Base-by-base conservation (phyloP, 192 early-diverging fungal genomes). In the Umbelopsis sp. region DNA sequence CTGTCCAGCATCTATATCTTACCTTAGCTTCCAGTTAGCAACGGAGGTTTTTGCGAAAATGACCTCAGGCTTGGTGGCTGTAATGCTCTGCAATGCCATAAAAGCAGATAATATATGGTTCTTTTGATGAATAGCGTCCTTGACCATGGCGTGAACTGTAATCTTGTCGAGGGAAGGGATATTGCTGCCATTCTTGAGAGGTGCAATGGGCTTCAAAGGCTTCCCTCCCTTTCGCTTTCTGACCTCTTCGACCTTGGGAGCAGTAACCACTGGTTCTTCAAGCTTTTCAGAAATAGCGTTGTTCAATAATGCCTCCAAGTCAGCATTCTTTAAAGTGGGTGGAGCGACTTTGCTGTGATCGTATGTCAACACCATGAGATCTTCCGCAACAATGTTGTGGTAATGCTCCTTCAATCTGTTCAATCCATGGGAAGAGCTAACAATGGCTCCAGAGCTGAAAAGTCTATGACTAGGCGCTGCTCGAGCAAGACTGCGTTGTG, bases 81-180 rank as follows among this genome's bases (percentile, higher is more conserved):
- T 93, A 38, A 99, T 92, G 45, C 87, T 81, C 78, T 97, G 94
- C 44, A 99, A 84, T 0, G 93, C 91, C 91, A 97, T 95, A 59
- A 99, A 81, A 10, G 94, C 96, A 54, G 91, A 89, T 50, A 99
- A 82, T 29, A 99, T 82, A 71, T 90, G 86, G 75, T 91, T 91
- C 88, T 97, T 97, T 87, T 93, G 96, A 22, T 86, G 74, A 43
- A 95, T 85, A 9, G 95, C 94, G 52, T 92, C 90, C 72, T 94
- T 91, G 70, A 91, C 86, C 87, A 94, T 95, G 50, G 95, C 92
- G 77, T 94, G 91, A 45, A 99, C 81, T 17, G 88, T 87, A 45
- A 97, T 90, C 71, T 86, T 90, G 26, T 88, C 70, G 50, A 97
- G 77, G 11, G 78, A 79, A 31, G 96, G 95, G 67, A 93, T 73